Percentiles rank a stretch among this genome's conserved stretches.
These are phyloP conservation scores for Beauveria bassiana DNA, from an alignment of 2,329 filamentous ascomycete genomes.

Conservation along the genomic window DNA sequence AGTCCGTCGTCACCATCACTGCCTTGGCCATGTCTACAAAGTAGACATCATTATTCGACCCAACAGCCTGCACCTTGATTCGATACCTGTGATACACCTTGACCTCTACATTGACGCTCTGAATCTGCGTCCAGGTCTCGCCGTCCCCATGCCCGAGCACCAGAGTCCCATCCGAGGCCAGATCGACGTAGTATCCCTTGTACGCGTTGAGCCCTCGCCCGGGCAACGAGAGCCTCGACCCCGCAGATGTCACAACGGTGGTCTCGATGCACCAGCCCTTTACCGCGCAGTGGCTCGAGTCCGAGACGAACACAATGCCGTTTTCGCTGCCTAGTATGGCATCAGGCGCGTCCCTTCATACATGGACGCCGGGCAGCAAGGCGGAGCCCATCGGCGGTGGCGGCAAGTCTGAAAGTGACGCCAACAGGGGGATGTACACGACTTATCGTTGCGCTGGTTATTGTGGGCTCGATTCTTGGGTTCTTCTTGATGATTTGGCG, in stretches of 20 bases:
- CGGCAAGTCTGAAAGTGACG: not conserved
- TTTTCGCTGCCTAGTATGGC: not conserved
- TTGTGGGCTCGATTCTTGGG: not conserved
- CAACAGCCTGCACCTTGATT: not conserved
- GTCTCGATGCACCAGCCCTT: not conserved
- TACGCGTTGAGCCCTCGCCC: not conserved
- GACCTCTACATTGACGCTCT: not conserved
- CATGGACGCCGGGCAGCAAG: not conserved
- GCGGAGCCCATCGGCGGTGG: no score
- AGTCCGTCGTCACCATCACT: not conserved
- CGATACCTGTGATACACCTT: not conserved
- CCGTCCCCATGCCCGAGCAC: not conserved
- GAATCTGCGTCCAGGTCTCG: not conserved
- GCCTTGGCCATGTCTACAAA: not conserved
- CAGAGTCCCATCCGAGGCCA: not conserved
- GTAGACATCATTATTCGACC: not conserved
- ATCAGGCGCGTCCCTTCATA: not conserved
- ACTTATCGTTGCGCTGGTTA: not conserved
- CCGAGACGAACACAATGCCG: not conserved
- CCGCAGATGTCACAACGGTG: not conserved
- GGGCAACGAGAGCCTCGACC: not conserved
- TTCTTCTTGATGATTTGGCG: not conserved
- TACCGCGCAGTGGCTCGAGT: conserved; percentile 2
- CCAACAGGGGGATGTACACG: not conserved
- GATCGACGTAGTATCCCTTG: not conserved